A percentile compares a stretch with the other conserved stretches of the same genome.
These are phyloP conservation scores for Crucihimalaya himalaica DNA, from an alignment of 345 rosid genomes.

Conservation along the genomic window DNA sequence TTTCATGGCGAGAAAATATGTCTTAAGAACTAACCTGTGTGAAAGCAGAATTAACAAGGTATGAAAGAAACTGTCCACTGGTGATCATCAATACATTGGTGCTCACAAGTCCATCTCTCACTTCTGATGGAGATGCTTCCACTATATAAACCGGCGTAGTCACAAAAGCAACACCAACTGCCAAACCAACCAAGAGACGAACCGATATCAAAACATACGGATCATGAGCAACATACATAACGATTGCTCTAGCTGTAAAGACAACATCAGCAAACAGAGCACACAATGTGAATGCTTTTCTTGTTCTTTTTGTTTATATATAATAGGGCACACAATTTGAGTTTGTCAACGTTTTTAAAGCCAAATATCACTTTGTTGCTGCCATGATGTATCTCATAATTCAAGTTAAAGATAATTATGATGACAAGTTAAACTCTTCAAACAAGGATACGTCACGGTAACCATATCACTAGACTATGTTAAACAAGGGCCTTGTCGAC, in stretches of 20 bases:
- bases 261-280: conserved; percentile 77
- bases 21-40: conserved; percentile 85
- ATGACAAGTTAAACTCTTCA: no score
- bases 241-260: conserved; percentile 72
- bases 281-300: no score
- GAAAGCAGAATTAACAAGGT: conserved; percentile 86
- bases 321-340: no score
- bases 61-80: conserved; percentile 94
- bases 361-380: no score
- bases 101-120: conserved; percentile 95
- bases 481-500: no score
- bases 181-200: conserved; percentile 80
- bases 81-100: conserved; percentile 99
- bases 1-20: no score
- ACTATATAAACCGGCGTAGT: conserved; percentile 98
- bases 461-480: no score
- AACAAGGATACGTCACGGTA: no score
- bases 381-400: no score
- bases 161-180: conserved; percentile 91
- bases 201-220: conserved; percentile 84
- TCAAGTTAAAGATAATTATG: no score
- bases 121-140: conserved; percentile 95
- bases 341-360: no score
- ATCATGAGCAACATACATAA: conserved; percentile 88
- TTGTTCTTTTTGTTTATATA: no score